These are phyloP conservation scores for Areca catechu DNA, from an alignment of 176 grass and related monocot species.

Conservation along the genomic window DNA sequence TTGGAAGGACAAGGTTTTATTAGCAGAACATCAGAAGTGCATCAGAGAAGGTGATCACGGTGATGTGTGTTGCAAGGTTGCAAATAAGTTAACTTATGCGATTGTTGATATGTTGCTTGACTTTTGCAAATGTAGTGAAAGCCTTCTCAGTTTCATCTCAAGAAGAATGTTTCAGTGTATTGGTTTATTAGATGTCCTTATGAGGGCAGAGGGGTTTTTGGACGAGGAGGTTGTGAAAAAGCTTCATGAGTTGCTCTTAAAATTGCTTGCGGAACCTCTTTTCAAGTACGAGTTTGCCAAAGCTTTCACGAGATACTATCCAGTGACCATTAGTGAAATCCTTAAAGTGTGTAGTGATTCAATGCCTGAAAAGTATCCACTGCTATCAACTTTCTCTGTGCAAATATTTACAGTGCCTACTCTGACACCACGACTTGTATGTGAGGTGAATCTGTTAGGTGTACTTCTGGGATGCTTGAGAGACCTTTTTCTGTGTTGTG, in stretches of 20 bases:
- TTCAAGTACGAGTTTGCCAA: conserved; percentile 94
- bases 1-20: conserved; percentile 59
- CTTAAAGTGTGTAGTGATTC: conserved; percentile 38
- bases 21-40: conserved; percentile 17
- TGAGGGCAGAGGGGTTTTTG: conserved; percentile 58
- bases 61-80: conserved; percentile 19
- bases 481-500: conserved; percentile 63
- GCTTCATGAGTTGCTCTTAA: conserved; percentile 82
- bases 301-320: conserved; percentile 72
- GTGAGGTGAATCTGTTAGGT: conserved; percentile 67
- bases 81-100: conserved; percentile 49
- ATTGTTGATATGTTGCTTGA: conserved; percentile 60
- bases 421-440: conserved; percentile 63
- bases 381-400: conserved; percentile 70
- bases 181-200: conserved; percentile 54
- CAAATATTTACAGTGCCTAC: conserved; percentile 95
- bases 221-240: conserved; percentile 65
- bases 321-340: conserved; percentile 49
- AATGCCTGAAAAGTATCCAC: conserved; percentile 41
- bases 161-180: conserved; percentile 45
- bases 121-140: conserved; percentile 77
- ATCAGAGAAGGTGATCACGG: conserved; percentile 5
- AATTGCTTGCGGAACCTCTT: conserved; percentile 73
- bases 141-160: conserved; percentile 79
- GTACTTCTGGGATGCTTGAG: conserved; percentile 65